Percentiles rank a stretch among this genome's conserved stretches.
Conservation (phyloP, 164 flowering plant species). For the Annona cherimola region DNA sequence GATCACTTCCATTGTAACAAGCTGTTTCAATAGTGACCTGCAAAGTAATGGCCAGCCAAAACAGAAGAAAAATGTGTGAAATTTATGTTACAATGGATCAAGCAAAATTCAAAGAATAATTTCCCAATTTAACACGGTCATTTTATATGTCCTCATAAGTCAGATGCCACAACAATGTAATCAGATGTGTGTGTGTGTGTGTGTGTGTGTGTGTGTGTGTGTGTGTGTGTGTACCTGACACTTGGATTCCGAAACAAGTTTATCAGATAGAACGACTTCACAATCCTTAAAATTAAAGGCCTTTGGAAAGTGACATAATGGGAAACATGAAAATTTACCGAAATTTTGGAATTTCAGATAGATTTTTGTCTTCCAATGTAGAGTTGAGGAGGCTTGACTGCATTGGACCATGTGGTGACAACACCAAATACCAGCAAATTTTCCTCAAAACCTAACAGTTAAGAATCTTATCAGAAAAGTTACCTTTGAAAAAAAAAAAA, state of each 20-base stretch:
- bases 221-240: no score
- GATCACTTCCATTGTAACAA: conserved; percentile 95
- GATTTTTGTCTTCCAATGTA: conserved; percentile 90
- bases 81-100: not conserved
- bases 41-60: conserved; percentile 7
- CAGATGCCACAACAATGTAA: no score
- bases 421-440: conserved; percentile 86
- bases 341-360: conserved; percentile 77
- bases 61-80: not conserved
- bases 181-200: no score
- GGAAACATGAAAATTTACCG: conserved; percentile 31
- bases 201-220: no score
- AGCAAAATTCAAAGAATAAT: not conserved
- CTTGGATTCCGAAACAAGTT: no score
- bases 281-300: no score
- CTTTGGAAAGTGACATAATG: no score
- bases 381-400: conserved; percentile 92
- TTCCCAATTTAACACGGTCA: not conserved
- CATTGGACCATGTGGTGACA: conserved; percentile 94
- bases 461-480: not conserved
- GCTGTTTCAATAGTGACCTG: conserved; percentile 75
- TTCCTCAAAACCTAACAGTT: conserved; percentile 63
- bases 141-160: no score
- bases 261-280: no score
- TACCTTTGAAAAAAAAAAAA: not conserved